Evolutionary conservation across 306 rosid genomes (phyloP).

Genomic region (Clitoria ternatea): DNA sequence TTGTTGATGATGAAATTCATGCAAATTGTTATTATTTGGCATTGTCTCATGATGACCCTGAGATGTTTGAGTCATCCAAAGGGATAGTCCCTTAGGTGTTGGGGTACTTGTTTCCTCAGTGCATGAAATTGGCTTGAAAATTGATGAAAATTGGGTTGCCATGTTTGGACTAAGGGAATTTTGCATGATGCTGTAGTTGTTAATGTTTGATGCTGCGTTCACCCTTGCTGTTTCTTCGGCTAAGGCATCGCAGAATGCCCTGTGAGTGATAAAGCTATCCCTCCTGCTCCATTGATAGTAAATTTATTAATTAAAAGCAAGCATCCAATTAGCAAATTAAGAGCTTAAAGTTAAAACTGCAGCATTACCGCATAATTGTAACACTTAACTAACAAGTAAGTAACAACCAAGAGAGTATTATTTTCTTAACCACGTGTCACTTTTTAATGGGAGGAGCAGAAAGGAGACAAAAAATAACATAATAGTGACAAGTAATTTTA

Average conservation of each 20-base stretch:
- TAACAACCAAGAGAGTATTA: not conserved
- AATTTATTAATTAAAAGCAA: not conserved
- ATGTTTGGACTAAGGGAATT: constrained; percentile 37
- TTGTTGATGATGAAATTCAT: constrained; percentile 36
- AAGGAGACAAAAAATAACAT: not conserved
- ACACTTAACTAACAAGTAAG: not conserved
- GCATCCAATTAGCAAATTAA: no score
- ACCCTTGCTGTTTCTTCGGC: constrained; percentile 94
- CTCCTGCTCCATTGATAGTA: constrained; percentile 49
- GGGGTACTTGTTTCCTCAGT: constrained; percentile 30
- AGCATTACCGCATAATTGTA: not conserved
- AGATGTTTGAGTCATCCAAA: constrained; percentile 50
- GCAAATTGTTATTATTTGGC: constrained; percentile 23
- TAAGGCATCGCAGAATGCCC: constrained; percentile 90
- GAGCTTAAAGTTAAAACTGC: no score
- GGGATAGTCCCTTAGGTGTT: constrained; percentile 43
- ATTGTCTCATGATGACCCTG: constrained; percentile 26
- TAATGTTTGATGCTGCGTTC: constrained; percentile 55
- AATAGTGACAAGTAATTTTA: not conserved
- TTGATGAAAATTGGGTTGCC: constrained; percentile 48
- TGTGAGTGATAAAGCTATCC: constrained; percentile 89
- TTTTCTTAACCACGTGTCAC: not conserved
- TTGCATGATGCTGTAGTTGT: constrained; percentile 51
- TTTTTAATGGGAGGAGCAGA: not conserved
- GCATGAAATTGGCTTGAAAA: constrained; percentile 53